These are phyloP conservation scores for Salix suchowensis DNA, from an alignment of 345 rosid genomes.

Conservation along the genomic window DNA sequence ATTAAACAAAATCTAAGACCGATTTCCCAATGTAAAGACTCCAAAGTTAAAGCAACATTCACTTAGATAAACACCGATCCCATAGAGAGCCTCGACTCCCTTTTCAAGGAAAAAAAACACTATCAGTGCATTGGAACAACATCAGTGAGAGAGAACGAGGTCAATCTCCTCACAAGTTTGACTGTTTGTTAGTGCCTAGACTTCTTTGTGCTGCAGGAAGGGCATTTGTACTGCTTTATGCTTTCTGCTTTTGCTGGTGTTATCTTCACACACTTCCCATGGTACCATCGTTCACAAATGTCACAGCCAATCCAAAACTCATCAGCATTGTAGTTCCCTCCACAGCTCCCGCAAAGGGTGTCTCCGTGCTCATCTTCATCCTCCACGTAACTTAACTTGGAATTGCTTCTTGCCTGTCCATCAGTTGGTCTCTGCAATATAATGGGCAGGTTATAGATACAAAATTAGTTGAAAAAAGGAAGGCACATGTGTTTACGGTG, in stretches of 20 bases:
- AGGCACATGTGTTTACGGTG: neutral
- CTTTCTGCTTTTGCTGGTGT: conserved; percentile 78
- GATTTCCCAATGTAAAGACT: neutral
- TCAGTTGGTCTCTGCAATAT: conserved; percentile 57
- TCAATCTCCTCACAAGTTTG: neutral
- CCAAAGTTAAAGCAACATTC: neutral
- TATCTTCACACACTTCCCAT: conserved; percentile 80
- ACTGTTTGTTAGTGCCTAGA: conserved; percentile 19
- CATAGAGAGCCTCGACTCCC: neutral
- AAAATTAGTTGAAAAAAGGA: neutral
- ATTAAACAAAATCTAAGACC: neutral
- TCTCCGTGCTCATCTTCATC: conserved; percentile 89
- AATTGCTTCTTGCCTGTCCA: conserved; percentile 50
- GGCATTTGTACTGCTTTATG: conserved; percentile 85
- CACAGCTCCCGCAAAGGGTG: conserved; percentile 80
- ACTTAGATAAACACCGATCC: neutral
- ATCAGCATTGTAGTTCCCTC: conserved; percentile 63
- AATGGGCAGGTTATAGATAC: neutral
- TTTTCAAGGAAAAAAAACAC: neutral
- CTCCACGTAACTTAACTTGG: conserved; percentile 48
- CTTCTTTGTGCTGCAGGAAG: conserved; percentile 72
- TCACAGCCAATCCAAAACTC: conserved; percentile 93
- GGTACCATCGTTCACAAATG: conserved; percentile 82
- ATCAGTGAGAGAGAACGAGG: conserved; percentile 2
- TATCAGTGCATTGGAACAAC: neutral